Percentiles rank a stretch among this genome's conserved stretches.
Conservation (phyloP, 164 flowering plant genomes). For the Liquidambar formosana region DNA sequence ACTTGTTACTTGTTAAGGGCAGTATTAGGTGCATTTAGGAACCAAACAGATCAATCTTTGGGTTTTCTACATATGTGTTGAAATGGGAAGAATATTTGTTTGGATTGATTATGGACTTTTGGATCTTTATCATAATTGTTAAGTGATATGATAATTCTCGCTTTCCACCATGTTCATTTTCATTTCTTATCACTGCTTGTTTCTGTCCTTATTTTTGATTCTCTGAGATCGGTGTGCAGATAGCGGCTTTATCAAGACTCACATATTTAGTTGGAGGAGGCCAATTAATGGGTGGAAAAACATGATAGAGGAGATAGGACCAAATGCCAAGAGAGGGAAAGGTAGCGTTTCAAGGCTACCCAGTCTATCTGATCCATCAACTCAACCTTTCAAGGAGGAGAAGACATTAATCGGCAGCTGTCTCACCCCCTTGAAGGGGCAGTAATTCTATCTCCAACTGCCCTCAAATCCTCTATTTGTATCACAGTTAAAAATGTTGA, state of each 20-base stretch:
- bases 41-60: not conserved
- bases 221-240: conserved; percentile 41
- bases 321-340: conserved; percentile 87
- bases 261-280: conserved; percentile 95
- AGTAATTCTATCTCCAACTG: conserved; percentile 16
- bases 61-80: not conserved
- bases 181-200: not conserved
- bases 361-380: conserved; percentile 70
- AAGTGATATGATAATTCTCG: not conserved
- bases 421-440: conserved; percentile 32
- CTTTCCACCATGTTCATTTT: not conserved
- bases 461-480: not conserved
- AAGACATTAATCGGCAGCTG: conserved; percentile 23
- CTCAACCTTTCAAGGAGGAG: conserved; percentile 84
- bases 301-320: conserved; percentile 97
- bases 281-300: conserved; percentile 99
- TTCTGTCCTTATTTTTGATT: conserved; percentile 3
- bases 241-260: conserved; percentile 91
- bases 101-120: not conserved
- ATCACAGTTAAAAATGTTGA: not conserved
- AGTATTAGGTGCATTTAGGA: not conserved
- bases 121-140: not conserved
- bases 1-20: no score
- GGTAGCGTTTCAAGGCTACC: conserved; percentile 88
- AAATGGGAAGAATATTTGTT: not conserved